Evolutionary conservation across 2,329 filamentous ascomycete genomes (phyloP), one percentile per base, ranked within the genome.

Genomic region (Dothiorella sarmentorum): DNA sequence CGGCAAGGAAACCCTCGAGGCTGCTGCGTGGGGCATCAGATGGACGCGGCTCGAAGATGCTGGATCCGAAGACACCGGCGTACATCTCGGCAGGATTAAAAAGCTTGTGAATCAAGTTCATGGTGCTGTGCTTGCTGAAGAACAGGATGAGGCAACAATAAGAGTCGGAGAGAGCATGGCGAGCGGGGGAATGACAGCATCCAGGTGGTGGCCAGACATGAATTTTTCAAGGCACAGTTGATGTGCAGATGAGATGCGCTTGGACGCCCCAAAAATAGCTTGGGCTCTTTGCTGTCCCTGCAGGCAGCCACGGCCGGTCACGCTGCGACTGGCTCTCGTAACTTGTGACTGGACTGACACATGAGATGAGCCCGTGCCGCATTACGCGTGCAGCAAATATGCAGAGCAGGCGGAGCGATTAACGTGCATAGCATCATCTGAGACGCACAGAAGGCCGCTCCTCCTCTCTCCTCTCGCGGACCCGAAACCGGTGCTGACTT

Each of bases 221-320:
- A 45, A 53, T 53, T 53, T n/a, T 53, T 53, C 49, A 31, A 37
- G 29, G 45, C 45, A 31, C 45, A 35, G 33, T 52, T 52, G 49
- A 40, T 53, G 49, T 40, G 49, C 49, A 53, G 26, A 31, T 29
- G 33, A 29, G 29, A 53, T 29, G 49, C 49, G 49, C 49, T 40
- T 35, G 40, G 49, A 53, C 49, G 24, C 33, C 18, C 49, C 47
- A 40, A 53, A 40, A 29, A 29, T 53, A 40, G 49, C 35, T 53
- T 53, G 49, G 49, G n/a, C 49, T 33, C 5, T 24, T 20, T 27
- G 49, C 35, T 53, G 49, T 53, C 49, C 35, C 49, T 53, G 49
- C 49, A 53, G 49, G 47, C 47, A 38, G 47, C 47, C 31, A 38
- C 9, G 47, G 47, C 31, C 26, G 47, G 31, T 51, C 45, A 51